A percentile compares a stretch with the other conserved stretches of the same genome.
These are phyloP conservation scores for Cucurbitaria berberidis DNA, from an alignment of 2,329 filamentous ascomycete species.

Conservation along the genomic window DNA sequence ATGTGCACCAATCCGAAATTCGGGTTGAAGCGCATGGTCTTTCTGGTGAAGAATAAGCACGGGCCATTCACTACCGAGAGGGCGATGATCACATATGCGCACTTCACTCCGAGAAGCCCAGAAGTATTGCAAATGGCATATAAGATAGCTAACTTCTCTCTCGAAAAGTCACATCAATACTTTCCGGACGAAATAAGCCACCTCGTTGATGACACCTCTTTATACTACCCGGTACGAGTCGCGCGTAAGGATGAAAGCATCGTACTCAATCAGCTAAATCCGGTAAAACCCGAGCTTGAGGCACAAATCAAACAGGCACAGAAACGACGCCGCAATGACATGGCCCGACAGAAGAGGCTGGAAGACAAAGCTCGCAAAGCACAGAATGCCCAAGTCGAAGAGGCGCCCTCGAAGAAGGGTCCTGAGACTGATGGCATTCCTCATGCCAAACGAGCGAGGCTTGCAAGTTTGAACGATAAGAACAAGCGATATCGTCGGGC, in stretches of 20 bases:
- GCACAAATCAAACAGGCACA: slow-evolving; percentile 27
- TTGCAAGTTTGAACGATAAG: slow-evolving; percentile 38
- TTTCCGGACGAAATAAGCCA: slow-evolving; percentile 41
- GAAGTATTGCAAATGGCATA: slow-evolving; percentile 57
- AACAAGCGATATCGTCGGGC: slow-evolving; percentile 26
- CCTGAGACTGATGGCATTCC: slow-evolving; percentile 6
- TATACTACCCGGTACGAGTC: slow-evolving; percentile 21
- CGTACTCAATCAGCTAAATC: slow-evolving; percentile 28
- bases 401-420: slow-evolving; percentile 13
- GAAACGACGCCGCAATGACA: slow-evolving; percentile 17
- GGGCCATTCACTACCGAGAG: slow-evolving; percentile 52
- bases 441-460: slow-evolving; percentile 24
- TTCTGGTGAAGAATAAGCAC: slow-evolving; percentile 25
- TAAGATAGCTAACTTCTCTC: slow-evolving; percentile 55
- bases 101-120: slow-evolving; percentile 53
- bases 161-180: slow-evolving; percentile 37
- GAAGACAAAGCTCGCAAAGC: slow-evolving; percentile 25
- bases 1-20: slow-evolving; percentile 54
- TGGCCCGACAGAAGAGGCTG: slow-evolving; percentile 21
- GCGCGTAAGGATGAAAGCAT: slow-evolving; percentile 40
- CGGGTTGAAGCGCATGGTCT: slow-evolving; percentile 58
- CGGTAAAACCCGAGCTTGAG: slow-evolving; percentile 28
- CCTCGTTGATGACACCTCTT: slow-evolving; percentile 29
- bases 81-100: slow-evolving; percentile 56
- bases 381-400: slow-evolving; percentile 29